phyloP scores from a whole-genome alignment of 768 basidiomycete species.

The Calocera viscosa region DNA sequence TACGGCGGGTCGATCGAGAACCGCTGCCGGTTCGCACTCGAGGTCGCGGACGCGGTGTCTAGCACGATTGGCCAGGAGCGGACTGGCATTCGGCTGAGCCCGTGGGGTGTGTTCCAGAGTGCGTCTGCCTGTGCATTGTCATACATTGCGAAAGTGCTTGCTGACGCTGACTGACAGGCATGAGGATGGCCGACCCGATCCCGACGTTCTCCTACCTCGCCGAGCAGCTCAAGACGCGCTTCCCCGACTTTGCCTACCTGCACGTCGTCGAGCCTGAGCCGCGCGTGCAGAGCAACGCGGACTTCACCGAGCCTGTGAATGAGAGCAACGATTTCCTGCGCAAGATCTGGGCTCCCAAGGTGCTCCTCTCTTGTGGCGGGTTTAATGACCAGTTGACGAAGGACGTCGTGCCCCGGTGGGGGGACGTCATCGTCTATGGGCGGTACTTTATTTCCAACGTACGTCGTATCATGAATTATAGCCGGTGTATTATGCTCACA shows the following conservation, averaged over 20 bases:
- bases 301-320: background rate
- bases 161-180: background rate
- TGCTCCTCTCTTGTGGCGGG: slow-evolving; percentile 17
- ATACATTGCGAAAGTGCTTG: background rate
- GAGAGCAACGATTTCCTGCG: slow-evolving; percentile 16
- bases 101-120: slow-evolving; percentile 30
- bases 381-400: slow-evolving; percentile 3
- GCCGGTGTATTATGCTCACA: too few species aligned
- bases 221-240: slow-evolving; percentile 34
- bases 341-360: slow-evolving; percentile 15
- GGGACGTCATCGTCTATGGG: slow-evolving; percentile 14
- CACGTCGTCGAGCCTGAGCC: slow-evolving; percentile 35
- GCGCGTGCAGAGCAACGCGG: slow-evolving; percentile 6
- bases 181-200: slow-evolving; percentile 38
- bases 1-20: slow-evolving; percentile 59
- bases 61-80: slow-evolving; percentile 42
- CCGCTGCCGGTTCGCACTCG: slow-evolving; percentile 43
- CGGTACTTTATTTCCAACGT: slow-evolving; percentile 17
- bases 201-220: slow-evolving; percentile 43
- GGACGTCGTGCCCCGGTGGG: background rate
- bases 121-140: background rate
- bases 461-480: background rate
- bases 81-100: slow-evolving; percentile 46
- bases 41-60: slow-evolving; percentile 41
- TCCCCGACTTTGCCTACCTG: slow-evolving; percentile 38